phyloP scores from a whole-genome alignment of 2,329 filamentous ascomycete genomes.

The Phialocephala subalpina region DNA sequence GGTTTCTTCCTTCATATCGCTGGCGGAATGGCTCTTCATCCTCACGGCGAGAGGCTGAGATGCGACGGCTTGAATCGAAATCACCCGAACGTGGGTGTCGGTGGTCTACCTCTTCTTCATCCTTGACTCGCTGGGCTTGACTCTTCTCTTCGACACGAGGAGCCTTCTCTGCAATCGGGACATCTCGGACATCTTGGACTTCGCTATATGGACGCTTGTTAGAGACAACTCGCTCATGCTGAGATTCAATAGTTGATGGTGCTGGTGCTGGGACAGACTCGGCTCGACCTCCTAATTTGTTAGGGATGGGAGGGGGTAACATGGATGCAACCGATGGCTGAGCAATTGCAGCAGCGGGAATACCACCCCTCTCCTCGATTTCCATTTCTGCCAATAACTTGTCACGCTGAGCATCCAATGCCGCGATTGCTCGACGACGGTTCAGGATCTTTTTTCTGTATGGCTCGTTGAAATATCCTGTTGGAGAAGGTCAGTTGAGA shows the following conservation, averaged over 20 bases:
- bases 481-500: too few relatives aligned
- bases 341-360: conserved; percentile 16
- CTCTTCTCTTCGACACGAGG: conserved; percentile 37
- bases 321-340: conserved; percentile 30
- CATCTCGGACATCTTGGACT: conserved; percentile 32
- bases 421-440: conserved; percentile 40
- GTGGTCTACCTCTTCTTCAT: conserved; percentile 32
- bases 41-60: conserved; percentile 33
- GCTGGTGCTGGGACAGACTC: conserved; percentile 19
- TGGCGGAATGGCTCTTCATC: conserved; percentile 29
- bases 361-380: conserved; percentile 35
- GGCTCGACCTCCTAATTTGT: conserved; percentile 26
- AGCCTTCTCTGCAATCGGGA: conserved; percentile 31
- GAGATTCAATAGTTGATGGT: conserved; percentile 20
- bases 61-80: conserved; percentile 30
- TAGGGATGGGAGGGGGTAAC: conserved; percentile 36
- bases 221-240: conserved; percentile 32
- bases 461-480: conserved; percentile 44
- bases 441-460: conserved; percentile 44
- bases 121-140: conserved; percentile 25
- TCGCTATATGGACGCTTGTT: conserved; percentile 42
- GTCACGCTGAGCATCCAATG: conserved; percentile 44
- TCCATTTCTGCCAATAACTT: conserved; percentile 41
- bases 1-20: conserved; percentile 31
- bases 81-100: conserved; percentile 35